Evolutionary conservation across 768 basidiomycete species (phyloP).

Genomic region (Boletales sp.): DNA sequence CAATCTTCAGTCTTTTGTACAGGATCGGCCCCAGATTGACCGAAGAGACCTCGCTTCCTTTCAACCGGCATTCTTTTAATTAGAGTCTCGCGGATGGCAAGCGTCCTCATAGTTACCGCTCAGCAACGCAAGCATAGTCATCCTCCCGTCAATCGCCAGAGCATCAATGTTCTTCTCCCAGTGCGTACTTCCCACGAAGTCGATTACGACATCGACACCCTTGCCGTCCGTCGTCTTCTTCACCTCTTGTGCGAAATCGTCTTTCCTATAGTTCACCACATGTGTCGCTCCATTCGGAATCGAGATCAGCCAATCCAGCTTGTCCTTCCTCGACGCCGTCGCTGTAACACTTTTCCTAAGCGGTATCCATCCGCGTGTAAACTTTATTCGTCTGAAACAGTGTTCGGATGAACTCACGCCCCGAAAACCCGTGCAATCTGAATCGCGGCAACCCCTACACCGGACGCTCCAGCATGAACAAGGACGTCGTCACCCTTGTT

Average conservation of each 20-base stretch:
- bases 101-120: conserved; percentile 48
- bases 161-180: conserved; percentile 71
- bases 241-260: conserved; percentile 74
- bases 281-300: conserved; percentile 70
- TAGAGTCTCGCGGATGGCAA: conserved; percentile 15
- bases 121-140: conserved; percentile 63
- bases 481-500: conserved; percentile 72
- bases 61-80: conserved; percentile 15
- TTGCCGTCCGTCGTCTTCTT: conserved; percentile 62
- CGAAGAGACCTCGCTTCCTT: conserved; percentile 50
- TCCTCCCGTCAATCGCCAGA: conserved; percentile 67
- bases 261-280: conserved; percentile 78
- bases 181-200: conserved; percentile 77
- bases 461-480: conserved; percentile 88
- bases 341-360: conserved; percentile 67
- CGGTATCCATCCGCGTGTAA: conserved; percentile 1
- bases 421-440: conserved; percentile 75
- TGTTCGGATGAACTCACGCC: conserved; percentile 50
- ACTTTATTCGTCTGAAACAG: conserved; percentile 3
- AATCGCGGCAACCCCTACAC: conserved; percentile 84
- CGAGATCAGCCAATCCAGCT: conserved; percentile 70
- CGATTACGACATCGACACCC: conserved; percentile 82
- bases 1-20: conserved; percentile 81
- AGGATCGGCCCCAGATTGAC: conserved; percentile 66
- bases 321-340: conserved; percentile 82